Evolutionary conservation across 2,329 filamentous ascomycete genomes (phyloP).

Genomic region (Beauveria caledonica): DNA sequence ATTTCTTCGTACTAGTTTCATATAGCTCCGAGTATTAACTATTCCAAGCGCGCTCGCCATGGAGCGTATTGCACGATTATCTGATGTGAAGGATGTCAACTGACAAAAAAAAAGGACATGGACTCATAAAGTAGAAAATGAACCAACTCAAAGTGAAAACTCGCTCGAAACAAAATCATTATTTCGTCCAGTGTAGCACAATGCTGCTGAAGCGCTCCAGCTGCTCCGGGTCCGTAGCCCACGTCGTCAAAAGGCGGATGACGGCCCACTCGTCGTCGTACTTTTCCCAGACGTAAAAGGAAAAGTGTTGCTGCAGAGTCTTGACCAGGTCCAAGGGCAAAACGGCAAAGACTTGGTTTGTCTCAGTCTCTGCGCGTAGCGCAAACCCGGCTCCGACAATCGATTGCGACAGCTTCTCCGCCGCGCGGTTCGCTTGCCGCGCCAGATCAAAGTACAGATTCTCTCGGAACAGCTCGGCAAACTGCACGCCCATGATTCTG

Average conservation of each 20-base stretch:
- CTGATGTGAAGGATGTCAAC: not conserved
- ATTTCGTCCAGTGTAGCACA: slow-evolving; percentile 16
- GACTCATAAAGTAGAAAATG: not conserved
- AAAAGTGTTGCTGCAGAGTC: slow-evolving; percentile 32
- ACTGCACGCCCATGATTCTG: slow-evolving; percentile 40
- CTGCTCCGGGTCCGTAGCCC: slow-evolving; percentile 37
- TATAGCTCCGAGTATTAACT: no score
- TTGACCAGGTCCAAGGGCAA: slow-evolving; percentile 31
- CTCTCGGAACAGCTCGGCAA: slow-evolving; percentile 38
- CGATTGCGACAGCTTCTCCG: slow-evolving; percentile 33
- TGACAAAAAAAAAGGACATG: not conserved
- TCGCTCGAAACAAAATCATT: not conserved
- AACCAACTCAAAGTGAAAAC: not conserved
- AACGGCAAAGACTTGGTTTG: slow-evolving; percentile 43
- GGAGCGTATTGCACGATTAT: not conserved
- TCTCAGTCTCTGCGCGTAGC: slow-evolving; percentile 37
- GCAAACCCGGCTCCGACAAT: slow-evolving; percentile 34
- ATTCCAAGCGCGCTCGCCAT: no score
- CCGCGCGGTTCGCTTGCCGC: slow-evolving; percentile 34
- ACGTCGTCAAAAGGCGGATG: slow-evolving; percentile 40
- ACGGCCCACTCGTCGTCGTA: slow-evolving; percentile 30
- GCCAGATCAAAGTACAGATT: slow-evolving; percentile 40
- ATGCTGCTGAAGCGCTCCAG: slow-evolving; percentile 29
- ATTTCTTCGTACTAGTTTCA: no score
- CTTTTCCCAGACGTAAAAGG: slow-evolving; percentile 41